Evolutionary conservation across 306 rosid species (phyloP).

Genomic region (Chamaecrista fasciculata): DNA sequence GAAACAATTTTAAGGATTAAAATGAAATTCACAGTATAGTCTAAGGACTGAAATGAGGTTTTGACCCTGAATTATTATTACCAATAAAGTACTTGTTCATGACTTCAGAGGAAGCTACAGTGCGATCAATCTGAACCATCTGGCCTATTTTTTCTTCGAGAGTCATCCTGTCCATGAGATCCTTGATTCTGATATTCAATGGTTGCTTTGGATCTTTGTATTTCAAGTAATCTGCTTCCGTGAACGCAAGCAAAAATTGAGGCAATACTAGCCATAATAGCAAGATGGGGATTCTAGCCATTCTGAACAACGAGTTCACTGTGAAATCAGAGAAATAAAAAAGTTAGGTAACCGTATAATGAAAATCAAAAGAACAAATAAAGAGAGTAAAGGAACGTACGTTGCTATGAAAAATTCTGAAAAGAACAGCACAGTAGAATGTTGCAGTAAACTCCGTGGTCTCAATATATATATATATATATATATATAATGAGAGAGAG

Average conservation of each 20-base stretch:
- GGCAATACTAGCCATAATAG: conserved; percentile 27
- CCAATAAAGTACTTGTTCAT: conserved; percentile 37
- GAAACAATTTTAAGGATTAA: background rate
- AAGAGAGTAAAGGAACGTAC: too few relatives aligned
- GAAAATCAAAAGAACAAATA: too few relatives aligned
- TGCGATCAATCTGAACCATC: conserved; percentile 37
- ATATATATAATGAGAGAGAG: too few relatives aligned
- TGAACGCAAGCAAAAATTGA: conserved; percentile 9
- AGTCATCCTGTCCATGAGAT: conserved; percentile 34
- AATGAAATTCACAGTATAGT: too few relatives aligned
- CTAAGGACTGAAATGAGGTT: too few relatives aligned
- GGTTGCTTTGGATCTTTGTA: conserved; percentile 44
- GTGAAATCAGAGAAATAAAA: background rate
- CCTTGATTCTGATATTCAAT: conserved; percentile 27
- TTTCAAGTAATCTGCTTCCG: conserved; percentile 26
- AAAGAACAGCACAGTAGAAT: too few relatives aligned
- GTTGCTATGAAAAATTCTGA: too few relatives aligned
- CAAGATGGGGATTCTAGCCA: conserved; percentile 14
- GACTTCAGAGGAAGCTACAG: conserved; percentile 28
- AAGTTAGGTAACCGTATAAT: too few relatives aligned
- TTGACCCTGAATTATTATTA: too few relatives aligned
- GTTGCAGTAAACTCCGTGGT: too few relatives aligned
- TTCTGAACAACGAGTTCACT: conserved; percentile 21
- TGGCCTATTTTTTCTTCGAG: conserved; percentile 43
- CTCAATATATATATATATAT: too few relatives aligned